These are phyloP conservation scores for Apiosordaria backusii DNA, from an alignment of 495 filamentous ascomycete genomes.

Conservation along the genomic window DNA sequence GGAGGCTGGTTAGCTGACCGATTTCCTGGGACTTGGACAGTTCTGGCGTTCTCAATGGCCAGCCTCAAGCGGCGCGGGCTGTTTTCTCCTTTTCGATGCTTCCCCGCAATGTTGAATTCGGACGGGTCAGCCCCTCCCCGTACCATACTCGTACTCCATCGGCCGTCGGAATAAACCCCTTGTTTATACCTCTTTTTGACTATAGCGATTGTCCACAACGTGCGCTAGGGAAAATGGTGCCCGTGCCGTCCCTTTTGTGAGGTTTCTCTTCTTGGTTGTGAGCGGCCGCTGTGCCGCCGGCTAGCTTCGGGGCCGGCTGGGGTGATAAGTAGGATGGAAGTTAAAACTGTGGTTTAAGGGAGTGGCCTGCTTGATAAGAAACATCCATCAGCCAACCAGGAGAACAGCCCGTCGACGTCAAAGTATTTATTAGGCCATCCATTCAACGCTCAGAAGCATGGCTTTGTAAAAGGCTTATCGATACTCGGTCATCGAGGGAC, in stretches of 20 bases:
- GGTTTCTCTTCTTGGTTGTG: background rate
- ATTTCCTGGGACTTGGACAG: background rate
- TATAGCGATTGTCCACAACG: background rate
- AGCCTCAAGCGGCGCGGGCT: background rate
- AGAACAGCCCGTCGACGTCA: background rate
- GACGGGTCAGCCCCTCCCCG: background rate
- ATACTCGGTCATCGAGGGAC: background rate
- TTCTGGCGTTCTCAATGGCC: background rate
- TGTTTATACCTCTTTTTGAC: background rate
- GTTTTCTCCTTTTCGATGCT: background rate
- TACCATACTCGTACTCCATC: background rate
- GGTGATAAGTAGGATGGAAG: background rate
- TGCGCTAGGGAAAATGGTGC: background rate
- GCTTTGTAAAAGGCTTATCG: background rate
- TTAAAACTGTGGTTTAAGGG: background rate
- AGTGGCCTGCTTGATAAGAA: background rate
- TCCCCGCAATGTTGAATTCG: background rate
- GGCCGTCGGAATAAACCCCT: background rate
- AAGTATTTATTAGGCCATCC: background rate
- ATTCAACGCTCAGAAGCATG: background rate
- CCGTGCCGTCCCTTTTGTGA: background rate
- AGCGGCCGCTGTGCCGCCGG: background rate
- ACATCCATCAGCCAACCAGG: background rate
- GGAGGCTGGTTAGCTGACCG: background rate
- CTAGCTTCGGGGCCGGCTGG: background rate